Base-by-base conservation (phyloP, 2,329 filamentous ascomycete genomes). In the Remersonia thermophila region DNA sequence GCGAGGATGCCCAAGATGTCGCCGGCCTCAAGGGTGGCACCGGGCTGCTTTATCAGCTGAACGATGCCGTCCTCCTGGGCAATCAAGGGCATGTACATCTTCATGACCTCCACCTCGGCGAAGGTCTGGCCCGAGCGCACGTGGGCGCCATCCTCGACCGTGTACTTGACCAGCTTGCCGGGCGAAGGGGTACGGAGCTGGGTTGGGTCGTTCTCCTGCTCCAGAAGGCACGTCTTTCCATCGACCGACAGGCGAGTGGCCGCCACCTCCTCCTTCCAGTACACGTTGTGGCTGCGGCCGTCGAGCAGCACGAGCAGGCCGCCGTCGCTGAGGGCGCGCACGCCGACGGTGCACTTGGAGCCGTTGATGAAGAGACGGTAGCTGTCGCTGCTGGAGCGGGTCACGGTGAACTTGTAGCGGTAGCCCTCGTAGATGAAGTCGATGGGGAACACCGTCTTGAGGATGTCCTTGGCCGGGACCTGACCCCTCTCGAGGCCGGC, bases 81-180 rank as follows among this genome's bases (percentile, higher is more conserved):
- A 43, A 98, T 73, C 37, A 98, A 71, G 53, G 91, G 91, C 91
- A 98, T 98, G 73, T 96, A 96, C 91, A 98, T 98, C 73, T 98
- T 98, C 91, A 98, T 98, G 62, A 98, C 91, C 64, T 98, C 91
- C 28, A 98, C 89, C 61, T 98, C 91, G 38, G 91, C 91, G 55
- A 86, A 98, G 25, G 89, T 70, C 60, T 96, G 83, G 39, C 89
- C 89, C 50, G 93, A 85, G 60, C 77, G 80, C 60, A 98, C 77
- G 58, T 98, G 91, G 49, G 86, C 73, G 42, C 91, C 91, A 53
- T 93, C 96, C 60, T 95, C 91, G 2, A 98, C 83, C 1, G 85
- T 83, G 62, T 91, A 98, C 66, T 94, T 95, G 65, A 98, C 89
- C 26, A 98, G 80, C 69, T 98, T 98, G 59, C 91, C 91, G 32